Conservation (phyloP, 805 yeast genomes). For the Dipodascopsis tothii region DNA sequence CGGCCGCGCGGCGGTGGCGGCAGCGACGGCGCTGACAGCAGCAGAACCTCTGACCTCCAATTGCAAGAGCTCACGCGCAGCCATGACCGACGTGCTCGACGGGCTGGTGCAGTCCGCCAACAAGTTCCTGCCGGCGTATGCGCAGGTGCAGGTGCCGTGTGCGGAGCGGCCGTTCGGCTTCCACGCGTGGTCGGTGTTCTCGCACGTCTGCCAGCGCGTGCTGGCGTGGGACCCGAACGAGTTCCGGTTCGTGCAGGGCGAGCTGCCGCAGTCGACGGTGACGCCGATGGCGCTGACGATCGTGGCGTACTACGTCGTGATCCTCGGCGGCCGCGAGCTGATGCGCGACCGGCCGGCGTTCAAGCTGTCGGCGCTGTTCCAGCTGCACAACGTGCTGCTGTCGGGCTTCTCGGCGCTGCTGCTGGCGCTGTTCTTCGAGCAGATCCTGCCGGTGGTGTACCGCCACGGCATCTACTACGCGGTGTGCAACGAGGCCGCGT, state of each 20-base stretch:
- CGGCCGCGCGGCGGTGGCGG: too few relatives aligned
- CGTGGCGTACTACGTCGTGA: conserved; percentile 60
- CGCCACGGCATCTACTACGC: conserved; percentile 73
- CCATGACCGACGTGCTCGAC: too few relatives aligned
- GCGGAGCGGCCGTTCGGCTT: conserved; percentile 73
- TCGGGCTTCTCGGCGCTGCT: conserved; percentile 60
- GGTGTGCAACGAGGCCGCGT: conserved; percentile 67
- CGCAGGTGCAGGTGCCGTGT: conserved; percentile 38
- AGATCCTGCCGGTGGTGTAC: conserved; percentile 66
- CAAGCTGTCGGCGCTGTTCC: conserved; percentile 67
- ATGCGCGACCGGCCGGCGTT: conserved; percentile 54
- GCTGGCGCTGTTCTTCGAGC: conserved; percentile 68
- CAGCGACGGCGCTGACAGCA: too few relatives aligned
- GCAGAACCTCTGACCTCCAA: neutral
- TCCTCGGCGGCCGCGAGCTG: conserved; percentile 74
- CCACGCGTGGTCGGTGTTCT: conserved; percentile 61
- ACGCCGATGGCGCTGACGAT: conserved; percentile 52
- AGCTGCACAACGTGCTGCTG: conserved; percentile 71
- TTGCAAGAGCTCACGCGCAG: neutral
- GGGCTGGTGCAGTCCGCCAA: too few relatives aligned
- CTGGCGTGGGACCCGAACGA: conserved; percentile 52
- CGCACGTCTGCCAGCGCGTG: conserved; percentile 39
- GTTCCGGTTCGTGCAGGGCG: conserved; percentile 57
- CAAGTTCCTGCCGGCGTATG: neutral
- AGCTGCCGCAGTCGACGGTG: conserved; percentile 51